phyloP scores from a whole-genome alignment of 1,284 basidiomycete species.

The Sanghuangporus sanghuang region DNA sequence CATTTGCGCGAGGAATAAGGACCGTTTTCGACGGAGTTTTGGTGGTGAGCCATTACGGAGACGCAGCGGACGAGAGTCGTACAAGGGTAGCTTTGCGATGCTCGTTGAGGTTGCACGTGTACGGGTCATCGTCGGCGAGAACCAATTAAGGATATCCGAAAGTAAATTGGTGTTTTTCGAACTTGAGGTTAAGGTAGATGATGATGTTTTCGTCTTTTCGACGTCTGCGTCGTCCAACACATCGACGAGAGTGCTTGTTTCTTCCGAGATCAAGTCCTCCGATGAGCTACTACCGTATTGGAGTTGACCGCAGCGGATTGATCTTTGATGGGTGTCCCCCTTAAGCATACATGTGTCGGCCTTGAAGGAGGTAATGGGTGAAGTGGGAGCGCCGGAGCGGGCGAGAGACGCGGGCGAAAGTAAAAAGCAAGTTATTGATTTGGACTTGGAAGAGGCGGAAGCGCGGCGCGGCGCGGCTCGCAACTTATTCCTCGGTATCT shows the following conservation, averaged over 20 bases:
- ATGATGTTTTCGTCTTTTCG: not conserved
- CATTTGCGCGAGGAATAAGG: slow-evolving; percentile 6
- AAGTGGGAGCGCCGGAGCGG: no score
- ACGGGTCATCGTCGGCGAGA: slow-evolving; percentile 9
- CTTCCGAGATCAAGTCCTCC: not conserved
- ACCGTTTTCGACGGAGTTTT: slow-evolving; percentile 11
- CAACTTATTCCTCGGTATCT: no score
- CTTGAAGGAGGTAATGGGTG: not conserved
- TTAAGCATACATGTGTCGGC: slow-evolving; percentile 13
- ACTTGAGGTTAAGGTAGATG: not conserved
- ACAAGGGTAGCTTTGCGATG: slow-evolving; percentile 13
- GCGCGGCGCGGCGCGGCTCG: no score
- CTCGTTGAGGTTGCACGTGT: slow-evolving; percentile 2
- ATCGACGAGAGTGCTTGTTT: not conserved
- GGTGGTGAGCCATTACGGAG: slow-evolving; percentile 14
- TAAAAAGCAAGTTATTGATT: no score
- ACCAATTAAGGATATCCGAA: not conserved
- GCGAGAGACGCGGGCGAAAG: not conserved
- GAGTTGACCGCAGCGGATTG: slow-evolving; percentile 2
- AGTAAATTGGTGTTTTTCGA: not conserved
- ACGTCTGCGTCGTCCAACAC: not conserved
- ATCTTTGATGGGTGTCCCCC: slow-evolving; percentile 6
- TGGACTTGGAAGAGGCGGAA: no score
- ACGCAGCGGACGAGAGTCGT: slow-evolving; percentile 8
- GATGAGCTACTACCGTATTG: not conserved